Conservation (phyloP, 805 yeast genomes). For the Pichia nanzhaoensis region DNA sequence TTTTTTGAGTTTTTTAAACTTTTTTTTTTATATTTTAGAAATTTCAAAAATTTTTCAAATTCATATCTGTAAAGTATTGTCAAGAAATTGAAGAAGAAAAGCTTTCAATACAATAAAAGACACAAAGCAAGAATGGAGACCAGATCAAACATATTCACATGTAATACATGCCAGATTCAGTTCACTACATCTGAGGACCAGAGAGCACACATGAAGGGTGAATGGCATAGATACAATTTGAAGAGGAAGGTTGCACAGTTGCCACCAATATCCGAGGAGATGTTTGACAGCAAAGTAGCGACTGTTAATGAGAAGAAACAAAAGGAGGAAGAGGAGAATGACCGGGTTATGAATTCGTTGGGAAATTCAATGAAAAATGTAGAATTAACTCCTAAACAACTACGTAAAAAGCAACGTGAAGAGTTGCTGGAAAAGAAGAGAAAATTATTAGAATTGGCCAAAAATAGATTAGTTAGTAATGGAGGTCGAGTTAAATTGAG, state of each 20-base stretch:
- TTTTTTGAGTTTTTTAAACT: background rate
- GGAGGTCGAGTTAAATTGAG: conserved; percentile 22
- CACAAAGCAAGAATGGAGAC: conserved; percentile 7
- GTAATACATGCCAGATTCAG: conserved; percentile 83
- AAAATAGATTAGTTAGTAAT: conserved; percentile 33
- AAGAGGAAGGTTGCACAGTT: conserved; percentile 86
- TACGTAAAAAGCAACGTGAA: conserved; percentile 44
- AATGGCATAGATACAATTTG: conserved; percentile 95
- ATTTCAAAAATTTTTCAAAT: conserved; percentile 2
- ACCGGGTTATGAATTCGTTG: background rate
- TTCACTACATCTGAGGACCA: conserved; percentile 80
- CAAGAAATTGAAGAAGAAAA: background rate
- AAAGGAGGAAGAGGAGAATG: conserved; percentile 16
- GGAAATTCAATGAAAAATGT: conserved; percentile 15
- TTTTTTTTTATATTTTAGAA: background rate
- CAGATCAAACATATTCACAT: conserved; percentile 38
- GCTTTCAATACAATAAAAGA: background rate
- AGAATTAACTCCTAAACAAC: conserved; percentile 32
- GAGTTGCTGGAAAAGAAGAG: conserved; percentile 42
- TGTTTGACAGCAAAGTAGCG: conserved; percentile 27
- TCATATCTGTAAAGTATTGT: too few species aligned
- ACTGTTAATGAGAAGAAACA: conserved; percentile 21
- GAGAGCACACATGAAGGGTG: conserved; percentile 91
- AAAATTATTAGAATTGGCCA: conserved; percentile 42
- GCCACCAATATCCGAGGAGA: conserved; percentile 47